Base-by-base conservation (phyloP, 768 basidiomycete genomes). In the Pholiota molesta region DNA sequence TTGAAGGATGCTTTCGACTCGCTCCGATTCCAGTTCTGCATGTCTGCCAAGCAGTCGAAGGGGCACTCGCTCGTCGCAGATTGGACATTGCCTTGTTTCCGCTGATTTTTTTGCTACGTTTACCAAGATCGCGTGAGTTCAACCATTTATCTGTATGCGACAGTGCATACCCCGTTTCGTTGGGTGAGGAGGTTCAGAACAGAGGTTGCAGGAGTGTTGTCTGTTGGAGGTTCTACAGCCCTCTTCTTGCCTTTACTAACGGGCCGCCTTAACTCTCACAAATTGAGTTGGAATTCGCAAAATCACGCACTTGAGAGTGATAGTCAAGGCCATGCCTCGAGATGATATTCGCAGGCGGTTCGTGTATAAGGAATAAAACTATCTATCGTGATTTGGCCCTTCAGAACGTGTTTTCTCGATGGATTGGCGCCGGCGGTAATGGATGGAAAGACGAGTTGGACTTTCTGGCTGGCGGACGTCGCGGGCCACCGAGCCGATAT, bases 51-150 rank as follows among this genome's bases (percentile, higher is more conserved):
- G 78, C n/a, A 93, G 79, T 13, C 91, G 86, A 23, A 92, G 69
- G 14, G 92, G 91, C 44, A 94, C 89, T 40, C 71, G 71, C 70
- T 94, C 91, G 14, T 81, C 76, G 74, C 92, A 94, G 40, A 89
- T 84, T 1, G 92, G 92, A 69, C 92, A 94, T 61, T 78, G 78
- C 60, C 86, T 80, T 2, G 90, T 94, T 70, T 92, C 91, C 17
- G 88, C 91, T 47, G 88, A 85, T 71, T 86, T 90, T 91, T 60
- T 55, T 17, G 52, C 23, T 47, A 49, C 14, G 21, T 33, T 9
- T 13, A 16, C n/a, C 17, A 33, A 60, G 5, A 13, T 10, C n/a
- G 56, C 13, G 53, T 16, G 55, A 55, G 23, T 17, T 71, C 40
- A 68, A 35, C 23, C 44, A 47, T 31, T 19, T 17, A 29, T 39